phyloP scores from a whole-genome alignment of 1,284 basidiomycete genomes.

The Tilletia caries region DNA sequence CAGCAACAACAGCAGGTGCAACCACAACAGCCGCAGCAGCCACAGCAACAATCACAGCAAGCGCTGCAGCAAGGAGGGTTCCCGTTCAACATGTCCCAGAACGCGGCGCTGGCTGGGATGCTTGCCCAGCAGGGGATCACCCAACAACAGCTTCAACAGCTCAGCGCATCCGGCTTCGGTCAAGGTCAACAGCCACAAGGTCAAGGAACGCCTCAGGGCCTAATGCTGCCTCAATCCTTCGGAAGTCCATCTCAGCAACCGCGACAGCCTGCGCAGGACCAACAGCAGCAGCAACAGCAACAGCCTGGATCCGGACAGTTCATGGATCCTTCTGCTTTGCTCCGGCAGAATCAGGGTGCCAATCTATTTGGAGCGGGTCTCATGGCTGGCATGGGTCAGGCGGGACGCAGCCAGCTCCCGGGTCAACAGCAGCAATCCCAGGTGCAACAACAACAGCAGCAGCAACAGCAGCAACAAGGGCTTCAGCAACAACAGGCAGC shows the following conservation, averaged over 20 bases:
- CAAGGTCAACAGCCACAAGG: slow-evolving; percentile 6
- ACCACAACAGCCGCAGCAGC: slow-evolving; percentile 18
- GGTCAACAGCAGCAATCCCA: neutral
- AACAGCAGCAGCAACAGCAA: slow-evolving; percentile 19
- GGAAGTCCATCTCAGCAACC: slow-evolving; percentile 9
- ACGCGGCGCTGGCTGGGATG: neutral
- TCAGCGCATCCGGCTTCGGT: neutral
- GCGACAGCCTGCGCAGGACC: slow-evolving; percentile 18
- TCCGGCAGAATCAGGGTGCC: neutral
- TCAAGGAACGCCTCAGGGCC: neutral
- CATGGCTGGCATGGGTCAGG: slow-evolving; percentile 19
- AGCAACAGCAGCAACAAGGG: neutral
- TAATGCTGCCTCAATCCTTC: neutral
- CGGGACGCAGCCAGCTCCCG: slow-evolving; percentile 4
- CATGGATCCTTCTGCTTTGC: neutral
- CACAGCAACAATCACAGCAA: slow-evolving; percentile 17
- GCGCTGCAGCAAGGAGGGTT: neutral
- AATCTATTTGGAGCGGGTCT: neutral
- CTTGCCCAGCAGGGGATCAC: neutral
- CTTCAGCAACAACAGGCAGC: neutral
- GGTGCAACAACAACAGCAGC: neutral
- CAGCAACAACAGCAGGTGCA: slow-evolving; percentile 23
- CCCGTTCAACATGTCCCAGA: neutral
- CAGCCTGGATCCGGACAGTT: slow-evolving; percentile 19
- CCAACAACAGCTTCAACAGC: neutral